A percentile compares a stretch with the other conserved stretches of the same genome.
Conservation (phyloP, 2,329 filamentous ascomycete genomes). For the Fusarium piperis region DNA sequence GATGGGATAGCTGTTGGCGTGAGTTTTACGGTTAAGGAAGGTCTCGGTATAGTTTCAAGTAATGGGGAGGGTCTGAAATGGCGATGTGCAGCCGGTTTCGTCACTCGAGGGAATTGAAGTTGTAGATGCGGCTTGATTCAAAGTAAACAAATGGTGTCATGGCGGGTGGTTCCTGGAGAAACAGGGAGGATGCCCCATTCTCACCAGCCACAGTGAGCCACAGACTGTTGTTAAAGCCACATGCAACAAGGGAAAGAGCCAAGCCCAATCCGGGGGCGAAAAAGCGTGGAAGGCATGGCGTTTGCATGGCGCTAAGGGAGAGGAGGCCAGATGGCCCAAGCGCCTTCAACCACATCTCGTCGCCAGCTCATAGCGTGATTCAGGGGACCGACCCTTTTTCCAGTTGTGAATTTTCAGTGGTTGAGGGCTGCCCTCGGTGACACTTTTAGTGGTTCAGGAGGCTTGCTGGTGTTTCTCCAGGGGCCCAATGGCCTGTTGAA, state of each 20-base stretch:
- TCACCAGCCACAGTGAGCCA: conserved; percentile 17
- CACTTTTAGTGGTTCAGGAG: conserved; percentile 10
- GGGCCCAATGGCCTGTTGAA: conserved; percentile 8
- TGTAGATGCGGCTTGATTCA: conserved; percentile 25
- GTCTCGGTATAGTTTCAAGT: neutral
- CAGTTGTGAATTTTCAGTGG: conserved; percentile 19
- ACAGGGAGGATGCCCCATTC: conserved; percentile 14
- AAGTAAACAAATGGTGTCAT: conserved; percentile 39
- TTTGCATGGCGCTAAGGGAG: conserved; percentile 39
- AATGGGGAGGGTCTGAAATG: conserved; percentile 10
- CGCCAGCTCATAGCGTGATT: conserved; percentile 22
- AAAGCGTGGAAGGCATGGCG: conserved; percentile 20
- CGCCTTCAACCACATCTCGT: conserved; percentile 9
- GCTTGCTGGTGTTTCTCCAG: neutral
- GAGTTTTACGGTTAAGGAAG: conserved; percentile 11
- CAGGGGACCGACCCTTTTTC: conserved; percentile 28
- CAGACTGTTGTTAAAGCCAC: conserved; percentile 6
- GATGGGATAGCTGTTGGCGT: conserved; percentile 7
- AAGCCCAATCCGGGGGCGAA: conserved; percentile 11
- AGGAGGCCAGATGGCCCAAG: conserved; percentile 9
- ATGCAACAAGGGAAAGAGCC: conserved; percentile 22
- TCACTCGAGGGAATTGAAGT: conserved; percentile 29
- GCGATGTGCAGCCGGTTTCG: conserved; percentile 25
- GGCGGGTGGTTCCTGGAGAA: conserved; percentile 37
- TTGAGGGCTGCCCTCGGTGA: neutral